Percentiles rank a stretch among this genome's conserved stretches.
Conservation (phyloP, 129 eudicot genomes). For the Saposhnikovia divaricata region DNA sequence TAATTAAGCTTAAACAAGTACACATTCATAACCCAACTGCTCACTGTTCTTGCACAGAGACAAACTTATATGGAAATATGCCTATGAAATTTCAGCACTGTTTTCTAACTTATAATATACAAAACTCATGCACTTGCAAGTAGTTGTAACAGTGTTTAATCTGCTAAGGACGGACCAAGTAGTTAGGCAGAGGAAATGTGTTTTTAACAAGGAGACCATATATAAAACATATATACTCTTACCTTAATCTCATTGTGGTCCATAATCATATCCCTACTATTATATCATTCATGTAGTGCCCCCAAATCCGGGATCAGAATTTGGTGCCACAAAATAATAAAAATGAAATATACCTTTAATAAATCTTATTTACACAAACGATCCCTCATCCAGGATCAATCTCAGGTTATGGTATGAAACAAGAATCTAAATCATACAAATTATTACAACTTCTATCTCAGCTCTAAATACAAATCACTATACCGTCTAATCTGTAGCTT, state of each 20-base stretch:
- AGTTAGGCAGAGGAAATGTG: not conserved
- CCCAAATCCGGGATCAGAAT: too few relatives aligned
- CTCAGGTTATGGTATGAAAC: too few relatives aligned
- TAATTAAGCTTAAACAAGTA: conserved; percentile 2
- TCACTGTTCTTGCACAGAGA: not conserved
- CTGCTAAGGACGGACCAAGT: not conserved
- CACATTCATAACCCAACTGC: not conserved
- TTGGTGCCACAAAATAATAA: too few relatives aligned
- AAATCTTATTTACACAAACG: too few relatives aligned
- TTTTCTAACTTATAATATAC: too few relatives aligned
- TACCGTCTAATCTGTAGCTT: too few relatives aligned
- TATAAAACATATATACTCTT: not conserved
- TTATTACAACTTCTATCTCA: too few relatives aligned
- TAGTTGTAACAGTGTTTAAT: not conserved
- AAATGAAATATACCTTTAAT: too few relatives aligned
- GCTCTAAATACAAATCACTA: too few relatives aligned
- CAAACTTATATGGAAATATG: not conserved
- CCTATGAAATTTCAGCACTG: not conserved
- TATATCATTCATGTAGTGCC: too few relatives aligned
- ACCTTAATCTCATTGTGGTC: conserved; percentile 16
- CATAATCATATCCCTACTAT: conserved; percentile 14
- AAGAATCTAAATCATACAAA: too few relatives aligned
- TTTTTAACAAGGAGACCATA: conserved; percentile 7
- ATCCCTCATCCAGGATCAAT: too few relatives aligned
- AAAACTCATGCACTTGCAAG: not conserved